A percentile compares a stretch with the other conserved stretches of the same genome.
These are phyloP conservation scores for Fusarium tupiense DNA, from an alignment of 2,329 filamentous ascomycete species.

Conservation along the genomic window DNA sequence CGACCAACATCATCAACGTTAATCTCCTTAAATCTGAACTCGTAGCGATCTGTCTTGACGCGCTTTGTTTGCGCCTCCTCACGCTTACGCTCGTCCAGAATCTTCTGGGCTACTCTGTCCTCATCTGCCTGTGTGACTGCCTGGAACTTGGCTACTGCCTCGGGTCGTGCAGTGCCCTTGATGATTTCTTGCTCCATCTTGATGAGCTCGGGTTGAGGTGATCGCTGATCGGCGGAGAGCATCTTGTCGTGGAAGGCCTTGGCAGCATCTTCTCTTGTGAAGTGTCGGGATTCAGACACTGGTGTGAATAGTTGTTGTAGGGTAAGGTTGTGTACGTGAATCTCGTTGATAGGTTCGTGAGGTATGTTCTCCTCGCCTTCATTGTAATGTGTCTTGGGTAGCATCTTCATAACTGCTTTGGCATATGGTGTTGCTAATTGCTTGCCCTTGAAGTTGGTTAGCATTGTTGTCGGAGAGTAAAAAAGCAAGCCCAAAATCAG, in stretches of 20 bases:
- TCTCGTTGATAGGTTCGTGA: constrained; percentile 72
- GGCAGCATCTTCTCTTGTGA: constrained; percentile 73
- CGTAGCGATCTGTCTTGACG: constrained; percentile 63
- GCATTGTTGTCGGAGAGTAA: constrained; percentile 7
- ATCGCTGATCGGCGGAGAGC: constrained; percentile 68
- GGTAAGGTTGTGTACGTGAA: constrained; percentile 69
- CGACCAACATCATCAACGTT: constrained; percentile 66
- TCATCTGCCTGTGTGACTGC: constrained; percentile 56
- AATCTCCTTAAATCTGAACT: constrained; percentile 71
- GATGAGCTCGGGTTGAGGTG: constrained; percentile 71
- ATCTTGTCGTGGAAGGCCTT: constrained; percentile 69
- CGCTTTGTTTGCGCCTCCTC: constrained; percentile 55
- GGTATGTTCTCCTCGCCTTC: constrained; percentile 57
- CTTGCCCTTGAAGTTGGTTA: constrained; percentile 69
- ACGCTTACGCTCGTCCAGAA: constrained; percentile 46
- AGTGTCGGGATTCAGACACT: constrained; percentile 69
- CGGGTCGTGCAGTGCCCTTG: constrained; percentile 48
- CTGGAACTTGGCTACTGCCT: constrained; percentile 54
- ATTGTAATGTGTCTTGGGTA: constrained; percentile 74
- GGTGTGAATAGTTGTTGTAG: constrained; percentile 73
- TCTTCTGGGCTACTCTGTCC: constrained; percentile 49
- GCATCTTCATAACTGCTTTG: constrained; percentile 79
- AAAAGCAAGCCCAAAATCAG: constrained; percentile 5
- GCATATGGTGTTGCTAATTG: constrained; percentile 80
- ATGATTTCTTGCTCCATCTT: constrained; percentile 61